These are phyloP conservation scores for Stenocarpella maydis DNA, from an alignment of 2,329 filamentous ascomycete species.

Conservation along the genomic window DNA sequence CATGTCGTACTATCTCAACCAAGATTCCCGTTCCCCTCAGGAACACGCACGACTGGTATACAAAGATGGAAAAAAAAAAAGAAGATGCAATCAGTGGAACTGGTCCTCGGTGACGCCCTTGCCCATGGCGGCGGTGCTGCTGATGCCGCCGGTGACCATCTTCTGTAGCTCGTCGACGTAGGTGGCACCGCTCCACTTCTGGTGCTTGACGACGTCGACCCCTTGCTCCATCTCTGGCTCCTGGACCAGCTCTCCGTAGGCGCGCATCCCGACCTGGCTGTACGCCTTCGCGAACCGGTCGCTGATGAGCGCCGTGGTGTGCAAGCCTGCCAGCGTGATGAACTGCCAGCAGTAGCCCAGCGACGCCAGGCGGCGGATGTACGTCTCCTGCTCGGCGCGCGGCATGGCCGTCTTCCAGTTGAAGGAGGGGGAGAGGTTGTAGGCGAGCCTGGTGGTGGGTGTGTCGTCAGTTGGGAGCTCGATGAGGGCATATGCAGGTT, in stretches of 20 bases:
- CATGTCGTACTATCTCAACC: too few relatives aligned
- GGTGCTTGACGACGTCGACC: conserved; percentile 96
- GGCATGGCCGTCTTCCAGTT: conserved; percentile 99
- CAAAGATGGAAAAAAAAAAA: not conserved
- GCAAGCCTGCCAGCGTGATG: conserved; percentile 97
- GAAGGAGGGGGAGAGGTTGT: conserved; percentile 98
- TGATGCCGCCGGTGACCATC: conserved; percentile 95
- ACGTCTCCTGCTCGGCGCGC: conserved; percentile 91
- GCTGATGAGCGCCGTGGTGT: conserved; percentile 92
- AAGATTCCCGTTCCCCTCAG: not conserved
- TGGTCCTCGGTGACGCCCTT: conserved; percentile 98
- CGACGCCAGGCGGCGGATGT: conserved; percentile 85
- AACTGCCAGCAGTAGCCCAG: conserved; percentile 99
- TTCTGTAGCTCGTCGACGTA: conserved; percentile 95
- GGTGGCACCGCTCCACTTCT: conserved; percentile 97
- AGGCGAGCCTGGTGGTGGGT: conserved; percentile 74
- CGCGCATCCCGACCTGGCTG: conserved; percentile 85
- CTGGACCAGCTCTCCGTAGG: conserved; percentile 96
- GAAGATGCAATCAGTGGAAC: conserved; percentile 66
- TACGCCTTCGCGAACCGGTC: conserved; percentile 89
- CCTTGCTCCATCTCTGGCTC: conserved; percentile 93
- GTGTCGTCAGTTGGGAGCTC: not conserved
- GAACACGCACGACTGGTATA: not conserved
- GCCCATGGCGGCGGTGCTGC: conserved; percentile 93
- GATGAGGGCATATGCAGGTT: too few relatives aligned